phyloP scores from a whole-genome alignment of 2,329 filamentous ascomycete species.

The Periconia sp. region DNA sequence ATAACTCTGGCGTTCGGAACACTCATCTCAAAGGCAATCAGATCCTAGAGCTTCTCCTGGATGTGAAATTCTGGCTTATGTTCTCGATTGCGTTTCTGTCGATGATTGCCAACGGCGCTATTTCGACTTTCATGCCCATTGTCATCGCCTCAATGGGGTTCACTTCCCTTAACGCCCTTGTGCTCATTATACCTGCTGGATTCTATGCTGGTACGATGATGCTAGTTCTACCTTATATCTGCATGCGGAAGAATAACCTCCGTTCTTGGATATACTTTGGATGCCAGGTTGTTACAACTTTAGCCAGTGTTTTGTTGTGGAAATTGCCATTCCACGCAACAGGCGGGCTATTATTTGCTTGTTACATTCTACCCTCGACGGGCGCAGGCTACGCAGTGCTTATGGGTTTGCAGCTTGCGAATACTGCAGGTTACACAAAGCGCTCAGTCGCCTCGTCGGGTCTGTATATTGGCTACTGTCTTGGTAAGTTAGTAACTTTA shows the following conservation, averaged over 20 bases:
- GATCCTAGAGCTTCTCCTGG: slow-evolving; percentile 61
- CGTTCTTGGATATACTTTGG: slow-evolving; percentile 38
- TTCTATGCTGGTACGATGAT: slow-evolving; percentile 31
- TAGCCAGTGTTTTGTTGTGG: slow-evolving; percentile 53
- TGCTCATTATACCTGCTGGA: slow-evolving; percentile 32
- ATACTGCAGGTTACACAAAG: slow-evolving; percentile 61
- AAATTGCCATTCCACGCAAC: slow-evolving; percentile 48
- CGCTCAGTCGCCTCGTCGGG: slow-evolving; percentile 56
- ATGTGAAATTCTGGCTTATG: slow-evolving; percentile 61
- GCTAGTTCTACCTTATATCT: slow-evolving; percentile 27
- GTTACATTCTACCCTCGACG: slow-evolving; percentile 55
- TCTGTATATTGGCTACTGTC: slow-evolving; percentile 59
- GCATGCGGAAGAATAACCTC: slow-evolving; percentile 26
- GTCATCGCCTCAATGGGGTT: slow-evolving; percentile 38
- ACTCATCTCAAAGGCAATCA: slow-evolving; percentile 72
- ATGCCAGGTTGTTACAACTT: slow-evolving; percentile 45
- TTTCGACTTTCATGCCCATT: slow-evolving; percentile 37
- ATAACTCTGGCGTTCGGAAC: slow-evolving; percentile 76
- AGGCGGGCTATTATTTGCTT: slow-evolving; percentile 56
- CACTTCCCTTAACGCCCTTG: slow-evolving; percentile 31
- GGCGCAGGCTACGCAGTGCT: slow-evolving; percentile 58
- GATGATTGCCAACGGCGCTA: slow-evolving; percentile 40
- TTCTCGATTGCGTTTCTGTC: slow-evolving; percentile 33
- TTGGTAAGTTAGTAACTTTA: slow-evolving; percentile 42
- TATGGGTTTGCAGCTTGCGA: slow-evolving; percentile 58